These are phyloP conservation scores for Fonsecaea erecta DNA, from an alignment of 2,329 filamentous ascomycete genomes.

Conservation along the genomic window DNA sequence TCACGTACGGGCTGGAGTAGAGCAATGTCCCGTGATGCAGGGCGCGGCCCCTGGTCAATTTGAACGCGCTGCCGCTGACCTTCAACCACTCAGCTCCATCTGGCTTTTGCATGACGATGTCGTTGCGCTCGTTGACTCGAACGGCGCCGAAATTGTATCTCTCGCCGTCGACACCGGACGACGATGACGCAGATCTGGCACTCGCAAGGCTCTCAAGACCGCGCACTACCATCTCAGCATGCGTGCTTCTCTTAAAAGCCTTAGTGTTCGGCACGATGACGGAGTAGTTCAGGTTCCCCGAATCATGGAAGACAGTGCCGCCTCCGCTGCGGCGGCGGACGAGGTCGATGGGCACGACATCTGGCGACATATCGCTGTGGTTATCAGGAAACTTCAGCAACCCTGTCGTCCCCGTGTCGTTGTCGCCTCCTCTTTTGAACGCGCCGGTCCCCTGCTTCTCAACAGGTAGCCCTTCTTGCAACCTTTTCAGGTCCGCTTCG, in stretches of 20 bases:
- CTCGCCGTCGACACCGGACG: neutral
- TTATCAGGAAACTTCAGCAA: neutral
- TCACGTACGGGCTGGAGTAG: constrained; percentile 74
- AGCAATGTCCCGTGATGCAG: constrained; percentile 94
- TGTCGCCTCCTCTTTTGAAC: neutral
- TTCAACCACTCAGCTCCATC: constrained; percentile 63
- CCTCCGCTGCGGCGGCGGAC: constrained; percentile 87
- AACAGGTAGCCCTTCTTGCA: constrained; percentile 52
- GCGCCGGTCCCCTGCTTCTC: constrained; percentile 8
- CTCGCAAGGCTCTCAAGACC: constrained; percentile 61
- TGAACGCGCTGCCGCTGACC: constrained; percentile 93
- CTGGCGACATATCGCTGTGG: neutral
- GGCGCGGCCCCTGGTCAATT: constrained; percentile 78
- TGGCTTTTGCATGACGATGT: constrained; percentile 74
- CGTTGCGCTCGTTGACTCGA: constrained; percentile 85
- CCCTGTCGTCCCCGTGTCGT: neutral
- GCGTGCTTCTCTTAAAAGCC: constrained; percentile 79
- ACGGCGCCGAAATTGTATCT: constrained; percentile 60
- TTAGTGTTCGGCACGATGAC: constrained; percentile 76
- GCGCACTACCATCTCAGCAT: constrained; percentile 91
- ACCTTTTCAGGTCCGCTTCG: constrained; percentile 74
- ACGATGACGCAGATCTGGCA: constrained; percentile 36
- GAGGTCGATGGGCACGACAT: constrained; percentile 56
- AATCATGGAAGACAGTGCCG: constrained; percentile 91
- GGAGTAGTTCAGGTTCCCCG: constrained; percentile 91